Evolutionary conservation across 1,284 basidiomycete genomes (phyloP).

Genomic region (Moniliella sp.): DNA sequence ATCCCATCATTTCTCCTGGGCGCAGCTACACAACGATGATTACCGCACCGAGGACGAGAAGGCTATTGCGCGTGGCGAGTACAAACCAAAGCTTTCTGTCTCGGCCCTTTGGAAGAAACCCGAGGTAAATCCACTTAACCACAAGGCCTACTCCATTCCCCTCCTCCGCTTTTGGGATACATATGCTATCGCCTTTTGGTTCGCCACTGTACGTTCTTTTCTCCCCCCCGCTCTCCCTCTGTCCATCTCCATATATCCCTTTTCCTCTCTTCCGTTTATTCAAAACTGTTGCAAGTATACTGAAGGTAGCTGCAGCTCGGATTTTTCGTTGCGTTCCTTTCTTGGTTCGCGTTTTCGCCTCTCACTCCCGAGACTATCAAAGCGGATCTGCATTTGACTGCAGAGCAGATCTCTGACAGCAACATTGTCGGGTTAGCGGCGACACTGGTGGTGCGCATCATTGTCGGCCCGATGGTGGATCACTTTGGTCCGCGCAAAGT

Average conservation of each 20-base stretch:
- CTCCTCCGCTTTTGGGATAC: conserved; percentile 42
- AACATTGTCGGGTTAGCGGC: conserved; percentile 45
- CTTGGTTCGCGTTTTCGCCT: conserved; percentile 50
- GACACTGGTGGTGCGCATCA: conserved; percentile 39
- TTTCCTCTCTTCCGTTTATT: no score
- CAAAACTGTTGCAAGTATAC: no score
- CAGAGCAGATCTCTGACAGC: conserved; percentile 41
- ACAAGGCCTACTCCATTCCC: conserved; percentile 43
- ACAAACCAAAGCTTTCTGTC: conserved; percentile 13
- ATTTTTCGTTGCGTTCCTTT: conserved; percentile 39
- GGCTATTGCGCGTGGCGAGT: neutral
- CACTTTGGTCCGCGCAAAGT: conserved; percentile 42
- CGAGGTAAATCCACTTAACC: conserved; percentile 41
- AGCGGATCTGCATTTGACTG: conserved; percentile 42
- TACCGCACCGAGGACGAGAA: neutral
- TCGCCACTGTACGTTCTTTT: neutral
- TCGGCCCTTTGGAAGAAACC: conserved; percentile 25
- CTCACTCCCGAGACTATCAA: conserved; percentile 46
- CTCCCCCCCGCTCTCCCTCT: neutral
- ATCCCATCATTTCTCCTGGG: no score
- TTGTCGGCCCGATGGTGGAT: conserved; percentile 44
- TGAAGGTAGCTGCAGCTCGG: no score
- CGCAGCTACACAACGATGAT: no score
- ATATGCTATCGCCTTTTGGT: conserved; percentile 39
- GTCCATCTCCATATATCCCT: neutral